Percentiles rank a stretch among this genome's conserved stretches.
Evolutionary conservation across 352 stramenopile genomes (phyloP).

Genomic region (Phytophthora hybrid): DNA sequence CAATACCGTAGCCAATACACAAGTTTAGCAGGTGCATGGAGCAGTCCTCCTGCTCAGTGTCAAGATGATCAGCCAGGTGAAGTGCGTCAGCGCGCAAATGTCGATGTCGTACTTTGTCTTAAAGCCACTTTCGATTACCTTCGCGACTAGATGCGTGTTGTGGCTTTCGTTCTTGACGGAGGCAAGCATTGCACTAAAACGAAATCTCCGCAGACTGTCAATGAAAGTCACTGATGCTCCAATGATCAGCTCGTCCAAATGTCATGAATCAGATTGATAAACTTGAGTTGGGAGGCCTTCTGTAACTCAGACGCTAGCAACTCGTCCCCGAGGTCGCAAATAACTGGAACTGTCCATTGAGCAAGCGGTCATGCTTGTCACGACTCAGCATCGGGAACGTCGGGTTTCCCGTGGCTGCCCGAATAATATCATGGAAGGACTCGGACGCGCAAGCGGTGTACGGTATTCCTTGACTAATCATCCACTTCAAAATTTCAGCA

Average conservation of each 20-base stretch:
- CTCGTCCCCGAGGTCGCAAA: slow-evolving; percentile 7
- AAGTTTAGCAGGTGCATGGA: slow-evolving; percentile 20
- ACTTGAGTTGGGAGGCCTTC: slow-evolving; percentile 1
- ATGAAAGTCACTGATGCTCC: slow-evolving; percentile 6
- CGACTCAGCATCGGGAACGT: not conserved
- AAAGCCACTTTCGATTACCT: slow-evolving; percentile 1
- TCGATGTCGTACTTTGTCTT: not conserved
- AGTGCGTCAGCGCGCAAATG: not conserved
- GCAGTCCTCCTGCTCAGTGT: slow-evolving; percentile 19
- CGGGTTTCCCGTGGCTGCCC: not conserved
- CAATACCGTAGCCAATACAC: slow-evolving; percentile 21
- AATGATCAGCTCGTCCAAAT: slow-evolving; percentile 21
- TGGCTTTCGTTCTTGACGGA: not conserved
- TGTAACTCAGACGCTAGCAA: not conserved
- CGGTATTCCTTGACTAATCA: slow-evolving; percentile 2
- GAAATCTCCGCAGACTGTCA: not conserved
- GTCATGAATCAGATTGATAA: slow-evolving; percentile 12
- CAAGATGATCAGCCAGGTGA: slow-evolving; percentile 5
- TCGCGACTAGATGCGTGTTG: not conserved
- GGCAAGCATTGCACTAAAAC: not conserved
- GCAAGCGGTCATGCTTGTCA: slow-evolving; percentile 3
- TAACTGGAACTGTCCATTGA: slow-evolving; percentile 11
- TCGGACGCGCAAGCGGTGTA: not conserved
- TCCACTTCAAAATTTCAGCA: slow-evolving; percentile 4
- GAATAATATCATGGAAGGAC: not conserved